Base-by-base conservation (phyloP, 2,329 filamentous ascomycete genomes). In the Arthroderma sp. region DNA sequence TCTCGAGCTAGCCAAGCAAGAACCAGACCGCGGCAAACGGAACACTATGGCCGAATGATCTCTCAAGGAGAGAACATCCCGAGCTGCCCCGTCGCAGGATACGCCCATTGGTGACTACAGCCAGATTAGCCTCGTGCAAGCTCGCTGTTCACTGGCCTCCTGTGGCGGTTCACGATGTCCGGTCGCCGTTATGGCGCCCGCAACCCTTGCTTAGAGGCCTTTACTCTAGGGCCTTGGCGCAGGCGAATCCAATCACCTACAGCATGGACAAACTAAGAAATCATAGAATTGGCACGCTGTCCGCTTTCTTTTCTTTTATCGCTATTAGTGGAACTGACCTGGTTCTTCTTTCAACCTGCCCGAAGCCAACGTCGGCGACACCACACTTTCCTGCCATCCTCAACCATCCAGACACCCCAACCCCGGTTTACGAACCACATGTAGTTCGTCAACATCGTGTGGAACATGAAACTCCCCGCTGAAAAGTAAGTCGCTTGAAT, bases 231-330 rank as follows among this genome's bases (percentile, higher is more conserved):
- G 47, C 25, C 44, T 51, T 51, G 47, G 47, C 47, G 47, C 25
- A 51, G 47, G 47, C 47, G 28, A 35, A 31, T 31, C 47, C 47
- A 33, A 33, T 51, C 25, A 25, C 41, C 19, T 13, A 15, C 15
- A 51, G 47, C 28, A 3, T 51, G 47, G 47, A 51, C 47, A 33
- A 31, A 17, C 23, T 19, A 31, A 33, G 23, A 33, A 51, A 51
- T 9, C 47, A 31, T 31, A 31, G 5, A n/a, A 51, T 49, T 17
- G 43, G n/a, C 28, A 38, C 9, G 15, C 28, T 25, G 41, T 19
- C 47, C 15, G 47, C 28, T 51, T 51, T 51, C 47, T 33, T 51
- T 51, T 51, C 47, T 51, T 51, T 51, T 33, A 51, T 33, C 25
- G 13, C 21, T 21, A 6, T 17, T 33, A 17, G 23, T 31, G 44